These are phyloP conservation scores for Fusarium torreyae DNA, from an alignment of 2,329 filamentous ascomycete genomes.

Conservation along the genomic window DNA sequence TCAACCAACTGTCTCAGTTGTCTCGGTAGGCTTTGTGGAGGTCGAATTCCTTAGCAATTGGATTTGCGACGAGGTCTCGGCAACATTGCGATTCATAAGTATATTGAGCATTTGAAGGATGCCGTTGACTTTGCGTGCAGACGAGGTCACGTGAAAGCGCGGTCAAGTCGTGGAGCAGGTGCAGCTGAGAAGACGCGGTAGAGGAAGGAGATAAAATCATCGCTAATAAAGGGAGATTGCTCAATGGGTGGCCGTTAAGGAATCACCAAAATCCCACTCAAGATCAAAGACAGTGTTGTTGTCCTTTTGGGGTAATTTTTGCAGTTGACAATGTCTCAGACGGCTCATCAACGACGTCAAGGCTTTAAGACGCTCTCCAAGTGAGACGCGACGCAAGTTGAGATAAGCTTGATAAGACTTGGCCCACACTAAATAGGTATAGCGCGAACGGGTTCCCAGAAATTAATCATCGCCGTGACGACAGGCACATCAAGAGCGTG, in stretches of 20 bases:
- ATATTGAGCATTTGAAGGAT: conserved; percentile 11
- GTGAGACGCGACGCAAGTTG: conserved; percentile 47
- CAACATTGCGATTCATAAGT: conserved; percentile 12
- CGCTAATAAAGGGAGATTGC: conserved; percentile 22
- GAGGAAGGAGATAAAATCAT: not conserved
- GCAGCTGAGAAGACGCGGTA: conserved; percentile 25
- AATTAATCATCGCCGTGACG: conserved; percentile 54
- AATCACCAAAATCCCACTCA: not conserved
- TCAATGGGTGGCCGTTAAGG: not conserved
- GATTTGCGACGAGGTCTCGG: conserved; percentile 36
- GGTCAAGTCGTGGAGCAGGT: conserved; percentile 17
- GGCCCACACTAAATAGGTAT: conserved; percentile 3
- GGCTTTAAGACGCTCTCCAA: conserved; percentile 16
- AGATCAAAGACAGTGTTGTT: not conserved
- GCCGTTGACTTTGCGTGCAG: conserved; percentile 20
- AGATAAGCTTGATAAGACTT: conserved; percentile 21
- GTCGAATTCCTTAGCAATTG: not conserved
- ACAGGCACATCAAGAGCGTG: conserved; percentile 43
- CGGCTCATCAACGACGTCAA: conserved; percentile 20
- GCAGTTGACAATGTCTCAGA: conserved; percentile 4
- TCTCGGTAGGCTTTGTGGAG: conserved; percentile 7
- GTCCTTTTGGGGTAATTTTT: not conserved
- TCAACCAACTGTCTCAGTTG: conserved; percentile 30
- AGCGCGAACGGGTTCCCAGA: conserved; percentile 24
- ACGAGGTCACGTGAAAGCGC: conserved; percentile 44